These are phyloP conservation scores for Tulasnella sp. DNA, from an alignment of 768 basidiomycete genomes.

Conservation along the genomic window DNA sequence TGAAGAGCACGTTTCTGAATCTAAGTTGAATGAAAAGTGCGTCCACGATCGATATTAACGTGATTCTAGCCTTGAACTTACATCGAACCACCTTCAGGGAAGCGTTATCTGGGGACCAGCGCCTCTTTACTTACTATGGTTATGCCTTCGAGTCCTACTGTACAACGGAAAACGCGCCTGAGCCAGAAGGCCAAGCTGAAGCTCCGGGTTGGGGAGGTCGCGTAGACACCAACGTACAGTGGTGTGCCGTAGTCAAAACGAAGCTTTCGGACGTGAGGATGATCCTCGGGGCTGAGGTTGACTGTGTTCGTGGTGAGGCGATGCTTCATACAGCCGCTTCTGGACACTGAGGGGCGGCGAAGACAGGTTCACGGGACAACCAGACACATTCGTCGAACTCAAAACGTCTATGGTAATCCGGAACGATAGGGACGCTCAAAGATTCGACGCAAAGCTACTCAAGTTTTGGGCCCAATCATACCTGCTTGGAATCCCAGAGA, in stretches of 20 bases:
- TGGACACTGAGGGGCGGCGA: conserved; percentile 6
- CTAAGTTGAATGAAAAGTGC: conserved; percentile 51
- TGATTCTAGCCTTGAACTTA: too few species aligned
- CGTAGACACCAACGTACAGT: conserved; percentile 79
- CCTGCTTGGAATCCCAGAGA: conserved; percentile 81
- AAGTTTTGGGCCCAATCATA: conserved; percentile 90
- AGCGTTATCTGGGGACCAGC: too few species aligned
- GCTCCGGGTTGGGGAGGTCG: conserved; percentile 57
- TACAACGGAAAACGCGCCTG: conserved; percentile 34
- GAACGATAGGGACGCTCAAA: conserved; percentile 46
- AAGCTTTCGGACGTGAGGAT: conserved; percentile 60
- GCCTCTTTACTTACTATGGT: conserved; percentile 62
- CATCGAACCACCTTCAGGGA: too few species aligned
- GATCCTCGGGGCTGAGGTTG: conserved; percentile 82
- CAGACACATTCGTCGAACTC: conserved; percentile 67
- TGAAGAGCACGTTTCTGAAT: conserved; percentile 56
- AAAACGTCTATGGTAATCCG: conserved; percentile 70
- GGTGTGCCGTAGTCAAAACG: conserved; percentile 83
- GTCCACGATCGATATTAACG: too few species aligned
- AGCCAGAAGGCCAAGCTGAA: conserved; percentile 23
- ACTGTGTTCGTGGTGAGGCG: conserved; percentile 63
- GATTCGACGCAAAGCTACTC: conserved; percentile 76
- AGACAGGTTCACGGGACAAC: conserved; percentile 50
- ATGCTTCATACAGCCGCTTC: background rate
- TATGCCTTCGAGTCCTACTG: conserved; percentile 87